Conservation (phyloP, 2,329 filamentous ascomycete genomes). For the Hypoxylon sp. region DNA sequence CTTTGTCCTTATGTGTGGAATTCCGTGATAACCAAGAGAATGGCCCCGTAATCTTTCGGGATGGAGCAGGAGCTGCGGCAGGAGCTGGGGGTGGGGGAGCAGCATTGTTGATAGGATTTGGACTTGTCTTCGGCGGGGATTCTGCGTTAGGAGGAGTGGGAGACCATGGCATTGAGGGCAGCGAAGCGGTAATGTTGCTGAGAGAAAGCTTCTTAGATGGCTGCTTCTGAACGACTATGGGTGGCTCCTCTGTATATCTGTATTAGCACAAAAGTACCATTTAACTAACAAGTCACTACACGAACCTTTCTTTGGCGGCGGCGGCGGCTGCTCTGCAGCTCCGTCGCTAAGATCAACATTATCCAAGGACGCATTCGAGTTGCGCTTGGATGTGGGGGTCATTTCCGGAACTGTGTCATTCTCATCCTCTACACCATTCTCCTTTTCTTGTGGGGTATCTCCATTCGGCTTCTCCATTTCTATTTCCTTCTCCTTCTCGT, state of each 20-base stretch:
- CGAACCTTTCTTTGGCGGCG: conserved; percentile 51
- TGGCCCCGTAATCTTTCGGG: conserved; percentile 86
- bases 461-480: conserved; percentile 36
- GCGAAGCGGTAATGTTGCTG: conserved; percentile 78
- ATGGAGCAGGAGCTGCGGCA: conserved; percentile 56
- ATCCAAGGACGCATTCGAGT: conserved; percentile 66
- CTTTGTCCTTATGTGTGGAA: conserved; percentile 70
- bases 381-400: conserved; percentile 59
- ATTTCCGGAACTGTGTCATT: conserved; percentile 50
- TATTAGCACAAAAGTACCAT: conserved; percentile 16
- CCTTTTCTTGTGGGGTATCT: conserved; percentile 31
- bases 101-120: conserved; percentile 53
- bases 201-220: conserved; percentile 72
- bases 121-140: conserved; percentile 63
- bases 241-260: conserved; percentile 49
- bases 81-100: conserved; percentile 56
- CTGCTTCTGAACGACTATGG: conserved; percentile 55
- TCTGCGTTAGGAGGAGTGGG: conserved; percentile 70
- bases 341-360: conserved; percentile 79
- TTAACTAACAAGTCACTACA: conserved; percentile 3
- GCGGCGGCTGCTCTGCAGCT: conserved; percentile 53
- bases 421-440: conserved; percentile 12
- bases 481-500: conserved; percentile 33
- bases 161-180: conserved; percentile 82
- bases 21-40: conserved; percentile 87